A percentile compares a stretch with the other conserved stretches of the same genome.
Evolutionary conservation across 2,329 filamentous ascomycete genomes (phyloP).

Genomic region (Onygenales sp.): DNA sequence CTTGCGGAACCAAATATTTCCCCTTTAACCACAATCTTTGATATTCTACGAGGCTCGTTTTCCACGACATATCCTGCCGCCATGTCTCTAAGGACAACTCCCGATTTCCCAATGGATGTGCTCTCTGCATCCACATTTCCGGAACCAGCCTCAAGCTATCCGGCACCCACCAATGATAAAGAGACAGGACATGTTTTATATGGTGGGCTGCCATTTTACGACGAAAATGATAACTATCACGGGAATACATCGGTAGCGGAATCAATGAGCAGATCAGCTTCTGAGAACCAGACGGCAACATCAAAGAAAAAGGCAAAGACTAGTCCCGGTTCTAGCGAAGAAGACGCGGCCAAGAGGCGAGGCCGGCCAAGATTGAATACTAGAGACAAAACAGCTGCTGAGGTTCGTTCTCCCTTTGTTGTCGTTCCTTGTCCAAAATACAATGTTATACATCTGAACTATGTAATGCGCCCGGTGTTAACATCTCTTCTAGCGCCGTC

Average conservation of each 20-base stretch:
- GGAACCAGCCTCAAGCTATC: not conserved
- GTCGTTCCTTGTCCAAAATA: not conserved
- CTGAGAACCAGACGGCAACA: not conserved
- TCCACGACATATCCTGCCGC: not conserved
- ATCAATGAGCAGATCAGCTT: not conserved
- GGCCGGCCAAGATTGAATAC: constrained; percentile 67
- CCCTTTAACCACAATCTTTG: not conserved
- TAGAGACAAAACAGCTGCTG: constrained; percentile 67
- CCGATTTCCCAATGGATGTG: not conserved
- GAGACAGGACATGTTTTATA: not conserved
- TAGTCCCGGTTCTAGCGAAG: not conserved
- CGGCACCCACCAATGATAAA: not conserved
- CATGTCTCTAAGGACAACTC: not conserved
- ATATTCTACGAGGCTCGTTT: not conserved
- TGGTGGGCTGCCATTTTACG: not conserved
- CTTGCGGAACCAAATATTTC: no score
- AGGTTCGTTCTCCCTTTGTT: constrained; percentile 48
- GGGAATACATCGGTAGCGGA: not conserved
- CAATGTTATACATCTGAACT: no score
- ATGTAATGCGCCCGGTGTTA: not conserved
- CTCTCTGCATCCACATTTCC: not conserved
- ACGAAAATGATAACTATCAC: not conserved
- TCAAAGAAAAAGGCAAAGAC: not conserved
- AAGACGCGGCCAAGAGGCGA: constrained; percentile 41
- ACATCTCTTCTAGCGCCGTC: constrained; percentile 50